Base-by-base conservation (phyloP, 2,329 filamentous ascomycete genomes). In the Paracorniculantispora psalliotae region DNA sequence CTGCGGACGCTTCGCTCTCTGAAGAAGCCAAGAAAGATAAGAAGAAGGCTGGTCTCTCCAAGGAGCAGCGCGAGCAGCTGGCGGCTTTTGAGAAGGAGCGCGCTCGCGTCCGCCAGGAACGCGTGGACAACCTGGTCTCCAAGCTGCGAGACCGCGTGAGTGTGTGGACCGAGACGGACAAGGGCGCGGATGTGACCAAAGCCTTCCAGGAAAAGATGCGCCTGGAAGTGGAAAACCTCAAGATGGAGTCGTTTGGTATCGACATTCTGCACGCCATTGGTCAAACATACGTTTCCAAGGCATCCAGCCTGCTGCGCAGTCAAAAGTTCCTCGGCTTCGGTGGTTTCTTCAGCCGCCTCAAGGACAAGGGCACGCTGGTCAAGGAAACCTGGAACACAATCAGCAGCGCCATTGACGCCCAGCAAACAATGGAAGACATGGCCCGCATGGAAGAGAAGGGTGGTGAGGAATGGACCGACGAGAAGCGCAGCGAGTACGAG, bases 351-450 rank as follows among this genome's bases (percentile, higher is more conserved):
- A 91, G 87, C 60, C 85, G 92, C 57, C 83, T 99, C 67, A 96
- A 94, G 78, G 94, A 99, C 74, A 97, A 97, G 84, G 93, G 93
- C 62, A 94, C 89, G 2, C 83, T 97, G 62, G 92, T 96, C 68
- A 97, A 97, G 81, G 94, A 99, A 70, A 97, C 94, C 1, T 99
- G 94, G 94, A 93, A 90, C 70, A 99, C 94, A 30, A 97, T 99
- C 71, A 92, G 87, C 63, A 96, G 91, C 54, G 94, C 94, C 41
- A 96, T 99, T 64, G 92, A 97, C 70, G 94, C 94, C 26, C 94
- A 99, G 78, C 89, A 96, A 79, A 96, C 92, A 61, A 96, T 99
- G 86, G 93, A 99, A 78, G 93, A 97, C 74, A 97, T 99, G 94
- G 92, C 92, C 57, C 92, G 93, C 73, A 81, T 93, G 75, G 94